Evolutionary conservation across 257 asterid genomes (phyloP).

Genomic region (Solanum medicagineum): DNA sequence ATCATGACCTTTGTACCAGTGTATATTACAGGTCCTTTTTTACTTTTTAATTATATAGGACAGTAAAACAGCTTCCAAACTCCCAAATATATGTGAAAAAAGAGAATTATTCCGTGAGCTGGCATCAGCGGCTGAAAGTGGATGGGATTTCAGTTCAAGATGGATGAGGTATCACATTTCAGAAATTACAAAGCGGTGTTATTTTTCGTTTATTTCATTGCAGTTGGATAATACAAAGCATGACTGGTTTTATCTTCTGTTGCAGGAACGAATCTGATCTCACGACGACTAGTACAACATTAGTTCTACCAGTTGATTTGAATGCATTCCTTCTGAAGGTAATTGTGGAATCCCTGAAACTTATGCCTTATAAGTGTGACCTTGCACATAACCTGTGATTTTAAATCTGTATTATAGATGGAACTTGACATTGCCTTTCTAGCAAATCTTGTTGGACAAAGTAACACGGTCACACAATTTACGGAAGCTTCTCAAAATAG

Average conservation of each 20-base stretch:
- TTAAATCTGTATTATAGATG: constrained; percentile 38
- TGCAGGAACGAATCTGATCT: constrained; percentile 60
- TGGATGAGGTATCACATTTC: constrained; percentile 74
- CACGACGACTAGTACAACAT: constrained; percentile 60
- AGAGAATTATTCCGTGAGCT: constrained; percentile 54
- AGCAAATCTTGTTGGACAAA: constrained; percentile 48
- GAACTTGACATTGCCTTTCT: constrained; percentile 65
- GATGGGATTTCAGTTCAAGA: constrained; percentile 94
- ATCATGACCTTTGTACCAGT: not conserved
- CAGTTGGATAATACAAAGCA: not conserved
- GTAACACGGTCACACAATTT: constrained; percentile 16
- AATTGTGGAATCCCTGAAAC: not conserved
- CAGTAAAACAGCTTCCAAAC: constrained; percentile 53
- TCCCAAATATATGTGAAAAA: constrained; percentile 34
- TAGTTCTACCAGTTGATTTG: constrained; percentile 78
- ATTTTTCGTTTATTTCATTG: not conserved
- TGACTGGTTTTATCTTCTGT: not conserved
- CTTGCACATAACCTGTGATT: not conserved
- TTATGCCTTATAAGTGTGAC: not conserved
- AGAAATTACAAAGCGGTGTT: not conserved
- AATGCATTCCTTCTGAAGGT: constrained; percentile 79
- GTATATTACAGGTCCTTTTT: not conserved
- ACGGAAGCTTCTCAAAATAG: constrained; percentile 45
- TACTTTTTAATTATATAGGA: constrained; percentile 30
- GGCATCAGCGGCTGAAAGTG: constrained; percentile 91